Conservation (phyloP, 2,329 filamentous ascomycete species). For the Exophiala sp. region DNA sequence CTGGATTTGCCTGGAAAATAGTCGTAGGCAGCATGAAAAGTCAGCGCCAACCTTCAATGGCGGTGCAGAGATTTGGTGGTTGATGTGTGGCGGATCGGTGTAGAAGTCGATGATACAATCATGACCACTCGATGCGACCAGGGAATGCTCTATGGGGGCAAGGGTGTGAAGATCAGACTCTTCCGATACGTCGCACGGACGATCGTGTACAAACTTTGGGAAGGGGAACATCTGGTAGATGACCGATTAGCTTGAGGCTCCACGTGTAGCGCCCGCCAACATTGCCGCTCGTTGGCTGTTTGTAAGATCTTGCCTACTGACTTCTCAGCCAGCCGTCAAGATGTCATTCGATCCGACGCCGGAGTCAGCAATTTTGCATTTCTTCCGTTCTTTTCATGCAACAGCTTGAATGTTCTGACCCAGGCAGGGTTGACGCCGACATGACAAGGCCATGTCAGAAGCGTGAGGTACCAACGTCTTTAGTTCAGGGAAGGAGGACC, state of each 20-base stretch:
- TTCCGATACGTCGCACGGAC: constrained; percentile 7
- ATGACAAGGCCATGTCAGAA: too few relatives aligned
- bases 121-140: constrained; percentile 11
- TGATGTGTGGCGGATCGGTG: neutral
- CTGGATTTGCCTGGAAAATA: too few relatives aligned
- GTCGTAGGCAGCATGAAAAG: neutral
- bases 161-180: constrained; percentile 12
- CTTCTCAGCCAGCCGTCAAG: neutral
- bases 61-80: neutral
- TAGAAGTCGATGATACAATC: neutral
- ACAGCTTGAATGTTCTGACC: neutral
- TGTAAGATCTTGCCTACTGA: neutral
- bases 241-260: neutral
- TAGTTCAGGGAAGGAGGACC: too few relatives aligned
- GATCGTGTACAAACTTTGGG: constrained; percentile 2
- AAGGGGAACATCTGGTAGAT: too few relatives aligned
- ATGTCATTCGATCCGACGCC: neutral
- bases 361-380: neutral
- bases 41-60: neutral
- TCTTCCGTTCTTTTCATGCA: neutral
- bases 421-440: too few relatives aligned
- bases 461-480: too few relatives aligned
- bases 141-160: constrained; percentile 6
- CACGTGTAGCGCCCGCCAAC: neutral
- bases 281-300: neutral